phyloP scores from a whole-genome alignment of 441 rosid species.

The Erodium moschatum region DNA sequence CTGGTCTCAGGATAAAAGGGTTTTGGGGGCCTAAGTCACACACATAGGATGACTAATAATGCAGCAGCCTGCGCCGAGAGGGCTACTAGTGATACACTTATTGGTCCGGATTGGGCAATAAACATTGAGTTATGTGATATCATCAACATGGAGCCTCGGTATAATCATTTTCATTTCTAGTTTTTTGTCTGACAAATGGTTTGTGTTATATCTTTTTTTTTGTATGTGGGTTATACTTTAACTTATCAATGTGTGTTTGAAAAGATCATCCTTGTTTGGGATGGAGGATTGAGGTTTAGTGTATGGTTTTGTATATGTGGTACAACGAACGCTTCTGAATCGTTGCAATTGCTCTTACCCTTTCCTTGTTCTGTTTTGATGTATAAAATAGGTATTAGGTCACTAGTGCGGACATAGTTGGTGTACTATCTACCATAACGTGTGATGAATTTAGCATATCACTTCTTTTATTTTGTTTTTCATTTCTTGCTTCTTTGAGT shows the following conservation, averaged over 20 bases:
- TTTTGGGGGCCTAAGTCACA: conserved; percentile 15
- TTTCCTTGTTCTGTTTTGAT: neutral
- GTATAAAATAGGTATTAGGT: neutral
- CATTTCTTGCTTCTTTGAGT: no score
- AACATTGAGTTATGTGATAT: conserved; percentile 87
- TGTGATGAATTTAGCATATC: neutral
- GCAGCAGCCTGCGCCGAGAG: conserved; percentile 90
- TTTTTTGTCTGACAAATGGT: neutral
- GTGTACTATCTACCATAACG: neutral
- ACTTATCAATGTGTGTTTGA: neutral
- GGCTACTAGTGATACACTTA: conserved; percentile 75
- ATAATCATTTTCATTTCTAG: conserved; percentile 18
- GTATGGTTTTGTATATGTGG: neutral
- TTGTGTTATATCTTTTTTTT: neutral
- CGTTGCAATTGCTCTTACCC: neutral
- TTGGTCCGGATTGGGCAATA: conserved; percentile 95
- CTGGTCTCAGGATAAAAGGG: conserved; percentile 20
- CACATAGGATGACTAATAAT: conserved; percentile 47
- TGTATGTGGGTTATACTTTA: neutral
- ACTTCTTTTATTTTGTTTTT: no score
- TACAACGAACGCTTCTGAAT: neutral
- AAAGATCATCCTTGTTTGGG: neutral
- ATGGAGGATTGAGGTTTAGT: neutral
- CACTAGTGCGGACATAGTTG: neutral
- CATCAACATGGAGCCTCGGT: conserved; percentile 89